A percentile compares a stretch with the other conserved stretches of the same genome.
Evolutionary conservation across 176 grass and related monocot genomes (phyloP).

Genomic region (Luzula sylvatica): DNA sequence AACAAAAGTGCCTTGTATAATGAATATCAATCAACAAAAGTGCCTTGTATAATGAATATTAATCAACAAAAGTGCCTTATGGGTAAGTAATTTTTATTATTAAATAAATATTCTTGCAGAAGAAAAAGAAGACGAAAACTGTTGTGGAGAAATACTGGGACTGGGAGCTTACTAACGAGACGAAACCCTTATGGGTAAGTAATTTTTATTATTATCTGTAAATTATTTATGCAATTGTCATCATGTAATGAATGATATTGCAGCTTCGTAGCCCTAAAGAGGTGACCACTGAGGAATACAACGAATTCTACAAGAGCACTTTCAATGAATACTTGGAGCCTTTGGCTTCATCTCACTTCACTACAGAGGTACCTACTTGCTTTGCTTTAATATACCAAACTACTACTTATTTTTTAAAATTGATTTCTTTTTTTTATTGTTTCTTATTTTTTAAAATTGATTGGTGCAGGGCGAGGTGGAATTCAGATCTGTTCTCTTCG

Average conservation of each 20-base stretch:
- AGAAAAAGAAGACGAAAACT: slow-evolving; percentile 87
- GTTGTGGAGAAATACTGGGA: slow-evolving; percentile 95
- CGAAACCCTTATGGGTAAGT: slow-evolving; percentile 92
- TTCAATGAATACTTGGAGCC: slow-evolving; percentile 87
- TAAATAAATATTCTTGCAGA: slow-evolving; percentile 45
- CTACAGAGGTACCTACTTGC: slow-evolving; percentile 54
- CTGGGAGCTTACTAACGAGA: slow-evolving; percentile 97
- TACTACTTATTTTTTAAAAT: neutral
- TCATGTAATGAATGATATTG: neutral
- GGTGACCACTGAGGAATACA: slow-evolving; percentile 84
- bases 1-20: too few relatives aligned
- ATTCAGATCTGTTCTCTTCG: slow-evolving; percentile 95
- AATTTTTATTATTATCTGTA: slow-evolving; percentile 12
- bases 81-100: too few relatives aligned
- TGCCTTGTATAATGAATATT: too few relatives aligned
- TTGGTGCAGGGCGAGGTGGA: slow-evolving; percentile 87
- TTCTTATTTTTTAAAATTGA: slow-evolving; percentile 14
- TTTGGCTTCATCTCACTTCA: slow-evolving; percentile 88
- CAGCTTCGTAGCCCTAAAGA: slow-evolving; percentile 85
- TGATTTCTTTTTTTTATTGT: neutral
- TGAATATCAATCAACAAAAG: too few relatives aligned
- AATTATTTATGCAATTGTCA: neutral
- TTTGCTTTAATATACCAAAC: too few relatives aligned
- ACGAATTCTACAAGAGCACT: slow-evolving; percentile 96
- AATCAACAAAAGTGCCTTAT: too few relatives aligned